Evolutionary conservation across 768 basidiomycete species (phyloP), one percentile per base, ranked within the genome.

Genomic region (Naganishia friedmannii): DNA sequence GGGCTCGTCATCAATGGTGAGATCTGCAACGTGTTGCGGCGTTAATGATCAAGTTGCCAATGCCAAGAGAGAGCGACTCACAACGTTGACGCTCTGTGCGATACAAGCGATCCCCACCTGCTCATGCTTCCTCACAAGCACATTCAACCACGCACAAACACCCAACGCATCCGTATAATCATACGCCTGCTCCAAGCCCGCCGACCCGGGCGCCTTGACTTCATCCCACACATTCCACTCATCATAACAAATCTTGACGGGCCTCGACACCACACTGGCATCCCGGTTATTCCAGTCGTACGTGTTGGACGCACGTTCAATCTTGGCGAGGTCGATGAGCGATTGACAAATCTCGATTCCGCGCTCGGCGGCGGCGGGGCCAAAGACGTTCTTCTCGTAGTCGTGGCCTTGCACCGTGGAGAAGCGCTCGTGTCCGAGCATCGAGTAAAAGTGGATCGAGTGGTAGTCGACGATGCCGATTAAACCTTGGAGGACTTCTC

Each of bases 101-200:
- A 87, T 84, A 74, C 87, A 87, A 1, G 87, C 87, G 57, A 87
- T 86, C 70, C 86, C 85, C 53, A 87, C 85, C 8, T 86, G 81
- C 73, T 86, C 85, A 5, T 86, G 85, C 63, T 88, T 86, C 21
- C 87, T 82, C 7, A 87, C 83, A 70, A 88, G 86, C 5, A 87
- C 84, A 74, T 87, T 87, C 65, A 88, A 77, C 86, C 87, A 88
- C 10, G 85, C 82, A 2, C 85, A 86, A 60, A 88, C 86, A 21
- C 86, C 87, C 3, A 86, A 78, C 39, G 85, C 85, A 74, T 86
- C 86, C 10, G 84, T 85, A 23, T 85, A 80, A 70, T 86, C 85
- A 71, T 86, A 87, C 63, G 83, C 82, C 76, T 86, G 85, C 72
- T 86, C 86, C 1, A 85, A 83, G 3, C 85, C 86, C 39, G 82